Conservation (phyloP, 768 basidiomycete genomes). For the Russula sp. region DNA sequence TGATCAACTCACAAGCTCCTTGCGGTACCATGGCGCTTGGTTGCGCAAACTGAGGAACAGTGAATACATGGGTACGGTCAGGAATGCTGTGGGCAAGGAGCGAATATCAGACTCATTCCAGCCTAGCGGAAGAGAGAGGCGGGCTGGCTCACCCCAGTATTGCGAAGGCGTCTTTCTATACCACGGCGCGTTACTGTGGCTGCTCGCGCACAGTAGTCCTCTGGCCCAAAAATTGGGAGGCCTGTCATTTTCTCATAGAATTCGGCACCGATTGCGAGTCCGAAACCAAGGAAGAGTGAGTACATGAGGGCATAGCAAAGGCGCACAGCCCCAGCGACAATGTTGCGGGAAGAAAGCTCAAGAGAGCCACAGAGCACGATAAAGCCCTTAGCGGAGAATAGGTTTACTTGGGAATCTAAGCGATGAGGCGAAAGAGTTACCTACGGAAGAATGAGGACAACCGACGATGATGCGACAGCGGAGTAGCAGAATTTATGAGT, state of each 20-base stretch:
- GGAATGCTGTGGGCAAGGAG: constrained; percentile 47
- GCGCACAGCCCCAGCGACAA: constrained; percentile 81
- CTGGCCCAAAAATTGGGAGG: constrained; percentile 43
- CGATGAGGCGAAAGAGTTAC: constrained; percentile 28
- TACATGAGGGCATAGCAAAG: constrained; percentile 79
- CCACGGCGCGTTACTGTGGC: constrained; percentile 67
- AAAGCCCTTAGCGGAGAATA: constrained; percentile 45
- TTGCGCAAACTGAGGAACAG: constrained; percentile 64
- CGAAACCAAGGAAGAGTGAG: constrained; percentile 75
- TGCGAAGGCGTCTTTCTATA: constrained; percentile 65
- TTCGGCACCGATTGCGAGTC: constrained; percentile 75
- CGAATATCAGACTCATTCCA: neutral
- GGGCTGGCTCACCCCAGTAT: constrained; percentile 57
- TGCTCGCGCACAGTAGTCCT: constrained; percentile 59
- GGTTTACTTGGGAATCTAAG: neutral
- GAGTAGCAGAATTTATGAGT: constrained; percentile 76
- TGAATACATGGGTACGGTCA: constrained; percentile 69
- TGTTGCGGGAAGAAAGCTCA: constrained; percentile 75
- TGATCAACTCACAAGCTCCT: constrained; percentile 50
- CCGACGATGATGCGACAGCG: constrained; percentile 69
- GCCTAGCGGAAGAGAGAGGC: neutral
- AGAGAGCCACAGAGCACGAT: constrained; percentile 70
- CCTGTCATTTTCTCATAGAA: constrained; percentile 59
- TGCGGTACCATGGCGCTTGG: constrained; percentile 54
- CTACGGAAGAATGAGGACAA: constrained; percentile 75